Base-by-base conservation (phyloP, 495 filamentous ascomycete species). In the Aspergillus ostianus region DNA sequence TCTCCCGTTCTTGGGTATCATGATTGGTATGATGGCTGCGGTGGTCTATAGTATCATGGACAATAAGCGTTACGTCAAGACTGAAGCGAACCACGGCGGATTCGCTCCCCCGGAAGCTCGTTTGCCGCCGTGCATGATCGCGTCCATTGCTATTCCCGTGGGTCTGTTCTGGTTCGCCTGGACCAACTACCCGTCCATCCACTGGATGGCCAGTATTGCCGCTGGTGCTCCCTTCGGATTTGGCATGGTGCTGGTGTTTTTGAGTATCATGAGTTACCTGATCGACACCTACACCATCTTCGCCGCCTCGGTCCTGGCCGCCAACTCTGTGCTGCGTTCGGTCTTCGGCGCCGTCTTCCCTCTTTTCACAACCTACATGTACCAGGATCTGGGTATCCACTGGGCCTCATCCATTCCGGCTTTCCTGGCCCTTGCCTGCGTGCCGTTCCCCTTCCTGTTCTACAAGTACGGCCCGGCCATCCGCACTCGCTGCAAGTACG, bases 321-420 rank as follows among this genome's bases (percentile, higher is more conserved):
- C 90, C 36, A 92, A 90, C 72, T 81, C 86, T 17, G 84, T 93
- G 4, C 73, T 93, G 46, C 81, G 85, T 55, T 85, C 82, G 3
- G 53, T 77, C 30, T 92, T 93, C 68, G 91, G 91, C 65, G 87
- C 90, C n/a, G 87, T 83, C 0, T 94, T 96, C 77, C 91, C 91
- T 2, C 78, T 96, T 0, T 94, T 96, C 78, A 93, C 90, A 4
- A 84, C 81, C 0, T 78, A 88, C 57, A 90, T 94, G 87, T 94
- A 90, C 70, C 36, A 77, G 6, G 78, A 85, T 67, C 82, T 96
- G 1, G 90, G 90, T 58, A 86, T 89, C 59, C 88, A 93, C 77
- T 93, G 90, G 91, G 91, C 89, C 4, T 87, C 83, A 18, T 84
- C 82, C 1, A 80, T 95, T 51, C 89, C 90, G 0, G 91, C 89